A percentile compares a stretch with the other conserved stretches of the same genome.
Conservation (phyloP, 2,329 filamentous ascomycete species). For the Thelonectria rubi region DNA sequence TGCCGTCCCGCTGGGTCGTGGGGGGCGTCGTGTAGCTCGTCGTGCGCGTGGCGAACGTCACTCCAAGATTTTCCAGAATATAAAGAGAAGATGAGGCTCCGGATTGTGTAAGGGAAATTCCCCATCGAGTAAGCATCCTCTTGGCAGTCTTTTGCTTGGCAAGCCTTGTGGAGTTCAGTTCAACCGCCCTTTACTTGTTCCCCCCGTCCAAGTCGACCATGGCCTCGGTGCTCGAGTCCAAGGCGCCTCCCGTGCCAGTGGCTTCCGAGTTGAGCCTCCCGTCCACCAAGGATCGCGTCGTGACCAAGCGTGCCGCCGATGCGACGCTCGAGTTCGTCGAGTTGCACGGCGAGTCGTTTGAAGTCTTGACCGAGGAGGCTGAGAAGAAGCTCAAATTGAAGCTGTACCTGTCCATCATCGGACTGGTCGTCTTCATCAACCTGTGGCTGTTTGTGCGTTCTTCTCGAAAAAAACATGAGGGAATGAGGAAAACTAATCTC, state of each 20-base stretch:
- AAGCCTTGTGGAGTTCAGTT: not conserved
- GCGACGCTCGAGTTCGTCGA: constrained; percentile 19
- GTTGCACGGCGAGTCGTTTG: constrained; percentile 13
- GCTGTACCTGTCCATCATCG: constrained; percentile 11
- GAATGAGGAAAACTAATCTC: not conserved
- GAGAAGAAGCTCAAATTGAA: constrained; percentile 17
- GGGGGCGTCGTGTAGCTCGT: no score
- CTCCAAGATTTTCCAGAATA: not conserved
- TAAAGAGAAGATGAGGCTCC: constrained; percentile 18
- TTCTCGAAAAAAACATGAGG: not conserved
- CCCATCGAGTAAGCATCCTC: constrained; percentile 4
- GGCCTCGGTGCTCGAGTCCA: constrained; percentile 6
- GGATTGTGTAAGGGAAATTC: not conserved
- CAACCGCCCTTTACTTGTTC: not conserved
- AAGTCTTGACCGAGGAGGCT: constrained; percentile 8
- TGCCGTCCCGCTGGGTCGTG: not conserved
- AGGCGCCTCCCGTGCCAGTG: not conserved
- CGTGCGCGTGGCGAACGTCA: not conserved
- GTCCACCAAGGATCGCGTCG: constrained; percentile 12
- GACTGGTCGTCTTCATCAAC: constrained; percentile 12
- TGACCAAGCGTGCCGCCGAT: constrained; percentile 18
- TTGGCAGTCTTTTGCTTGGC: constrained; percentile 13
- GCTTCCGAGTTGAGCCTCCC: constrained; percentile 12
- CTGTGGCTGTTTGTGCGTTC: constrained; percentile 18
- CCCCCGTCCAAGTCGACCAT: not conserved